Percentiles rank a stretch among this genome's conserved stretches.
Conservation (phyloP, 805 yeast genomes). For the Sugiyamaella mastotermitis region DNA sequence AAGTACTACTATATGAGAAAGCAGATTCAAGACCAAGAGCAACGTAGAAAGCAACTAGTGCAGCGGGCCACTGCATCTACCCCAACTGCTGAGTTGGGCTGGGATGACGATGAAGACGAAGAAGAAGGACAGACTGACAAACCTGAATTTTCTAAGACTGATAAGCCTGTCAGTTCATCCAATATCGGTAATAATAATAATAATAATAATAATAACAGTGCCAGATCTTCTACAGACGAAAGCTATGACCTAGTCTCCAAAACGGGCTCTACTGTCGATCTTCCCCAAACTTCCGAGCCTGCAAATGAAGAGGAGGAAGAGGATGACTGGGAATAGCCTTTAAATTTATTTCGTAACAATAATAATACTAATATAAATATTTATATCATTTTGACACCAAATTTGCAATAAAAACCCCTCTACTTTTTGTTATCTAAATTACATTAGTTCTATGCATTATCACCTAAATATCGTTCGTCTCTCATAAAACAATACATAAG, state of each 20-base stretch:
- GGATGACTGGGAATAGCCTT: constrained; percentile 55
- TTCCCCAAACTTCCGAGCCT: constrained; percentile 16
- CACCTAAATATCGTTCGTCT: constrained; percentile 35
- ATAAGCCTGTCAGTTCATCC: constrained; percentile 11
- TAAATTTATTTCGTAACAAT: not conserved
- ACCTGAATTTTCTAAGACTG: constrained; percentile 12
- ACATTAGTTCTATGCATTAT: too few species aligned
- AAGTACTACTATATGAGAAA: constrained; percentile 54
- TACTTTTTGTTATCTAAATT: too few species aligned
- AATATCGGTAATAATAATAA: constrained; percentile 4
- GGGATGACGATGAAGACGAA: constrained; percentile 36
- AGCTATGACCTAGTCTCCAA: constrained; percentile 38
- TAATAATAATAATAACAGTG: constrained; percentile 21
- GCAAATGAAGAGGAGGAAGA: constrained; percentile 39
- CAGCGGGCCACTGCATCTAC: constrained; percentile 35
- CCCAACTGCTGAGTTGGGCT: constrained; percentile 29
- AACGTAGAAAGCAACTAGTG: constrained; percentile 57
- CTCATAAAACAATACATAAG: constrained; percentile 76
- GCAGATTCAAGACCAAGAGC: constrained; percentile 55
- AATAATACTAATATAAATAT: too few species aligned
- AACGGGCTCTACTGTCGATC: constrained; percentile 33
- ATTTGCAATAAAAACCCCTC: too few species aligned
- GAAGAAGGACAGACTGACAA: constrained; percentile 25
- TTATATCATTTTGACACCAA: too few species aligned
- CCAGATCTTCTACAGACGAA: constrained; percentile 35